Conservation (phyloP, 2,329 filamentous ascomycete genomes). For the Fusarium acutatum region DNA sequence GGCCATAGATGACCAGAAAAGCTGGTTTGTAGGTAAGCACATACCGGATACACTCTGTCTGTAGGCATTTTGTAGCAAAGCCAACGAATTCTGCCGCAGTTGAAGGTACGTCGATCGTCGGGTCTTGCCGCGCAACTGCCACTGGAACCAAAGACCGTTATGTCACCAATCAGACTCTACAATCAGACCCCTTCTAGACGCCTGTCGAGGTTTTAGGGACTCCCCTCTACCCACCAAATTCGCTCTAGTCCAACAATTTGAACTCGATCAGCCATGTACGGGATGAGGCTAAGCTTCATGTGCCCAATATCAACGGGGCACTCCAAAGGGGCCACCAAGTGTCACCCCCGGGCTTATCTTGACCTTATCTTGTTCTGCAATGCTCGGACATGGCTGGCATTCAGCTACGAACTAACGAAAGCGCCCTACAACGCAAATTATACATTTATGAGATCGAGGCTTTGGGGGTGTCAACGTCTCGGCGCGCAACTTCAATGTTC, state of each 20-base stretch:
- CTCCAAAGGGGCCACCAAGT: too few species aligned
- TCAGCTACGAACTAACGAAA: neutral
- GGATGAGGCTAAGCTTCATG: too few species aligned
- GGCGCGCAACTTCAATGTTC: neutral
- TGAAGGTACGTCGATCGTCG: neutral
- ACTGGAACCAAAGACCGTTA: too few species aligned
- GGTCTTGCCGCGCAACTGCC: too few species aligned
- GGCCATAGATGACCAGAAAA: neutral
- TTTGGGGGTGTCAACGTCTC: neutral
- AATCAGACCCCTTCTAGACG: neutral
- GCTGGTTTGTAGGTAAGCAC: neutral
- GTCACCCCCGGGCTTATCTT: accelerated
- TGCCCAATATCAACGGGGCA: neutral
- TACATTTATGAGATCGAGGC: neutral
- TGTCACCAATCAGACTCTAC: too few species aligned
- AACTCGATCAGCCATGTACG: neutral
- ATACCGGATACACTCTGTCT: neutral
- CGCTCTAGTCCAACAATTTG: too few species aligned
- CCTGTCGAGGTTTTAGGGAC: neutral
- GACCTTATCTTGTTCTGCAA: neutral
- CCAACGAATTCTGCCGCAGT: too few species aligned
- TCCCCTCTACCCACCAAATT: neutral
- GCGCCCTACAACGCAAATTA: accelerated
- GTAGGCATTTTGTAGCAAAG: accelerated
- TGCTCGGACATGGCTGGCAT: accelerated